Percentiles rank a stretch among this genome's conserved stretches.
Evolutionary conservation across 148 eudicot genomes (phyloP).

Genomic region (Amaranthus hypochondriacus): DNA sequence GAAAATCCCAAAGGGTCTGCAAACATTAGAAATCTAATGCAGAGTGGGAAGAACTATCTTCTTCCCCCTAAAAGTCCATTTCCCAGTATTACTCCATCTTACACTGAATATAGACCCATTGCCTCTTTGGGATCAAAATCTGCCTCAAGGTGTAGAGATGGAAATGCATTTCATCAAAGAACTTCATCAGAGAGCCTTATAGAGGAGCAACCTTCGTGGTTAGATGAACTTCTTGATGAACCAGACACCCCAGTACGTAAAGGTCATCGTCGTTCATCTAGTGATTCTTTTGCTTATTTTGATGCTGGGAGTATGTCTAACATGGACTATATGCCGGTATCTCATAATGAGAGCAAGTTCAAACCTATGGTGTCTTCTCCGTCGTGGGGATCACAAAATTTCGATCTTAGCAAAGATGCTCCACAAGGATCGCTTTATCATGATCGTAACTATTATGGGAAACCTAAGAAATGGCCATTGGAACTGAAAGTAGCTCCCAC

Average conservation of each 20-base stretch:
- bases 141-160: constrained; percentile 51
- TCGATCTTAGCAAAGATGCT: constrained; percentile 45
- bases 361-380: constrained; percentile 41
- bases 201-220: constrained; percentile 96
- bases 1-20: constrained; percentile 71
- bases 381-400: constrained; percentile 69
- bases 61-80: constrained; percentile 97
- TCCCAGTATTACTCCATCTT: constrained; percentile 60
- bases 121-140: constrained; percentile 44
- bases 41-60: constrained; percentile 62
- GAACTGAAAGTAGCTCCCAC: constrained; percentile 35
- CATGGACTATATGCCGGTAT: constrained; percentile 41
- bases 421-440: constrained; percentile 38
- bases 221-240: constrained; percentile 93
- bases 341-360: constrained; percentile 44
- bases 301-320: constrained; percentile 53
- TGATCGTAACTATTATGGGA: constrained; percentile 39
- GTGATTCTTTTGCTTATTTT: constrained; percentile 87
- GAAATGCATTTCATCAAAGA: constrained; percentile 68
- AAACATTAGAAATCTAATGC: constrained; percentile 45
- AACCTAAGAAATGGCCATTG: constrained; percentile 47
- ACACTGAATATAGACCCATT: constrained; percentile 55
- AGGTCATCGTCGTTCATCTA: constrained; percentile 96
- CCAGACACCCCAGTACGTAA: constrained; percentile 83
- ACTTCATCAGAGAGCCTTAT: constrained; percentile 86